phyloP scores from a whole-genome alignment of 805 yeast genomes.

The Ogataea haglerorum region DNA sequence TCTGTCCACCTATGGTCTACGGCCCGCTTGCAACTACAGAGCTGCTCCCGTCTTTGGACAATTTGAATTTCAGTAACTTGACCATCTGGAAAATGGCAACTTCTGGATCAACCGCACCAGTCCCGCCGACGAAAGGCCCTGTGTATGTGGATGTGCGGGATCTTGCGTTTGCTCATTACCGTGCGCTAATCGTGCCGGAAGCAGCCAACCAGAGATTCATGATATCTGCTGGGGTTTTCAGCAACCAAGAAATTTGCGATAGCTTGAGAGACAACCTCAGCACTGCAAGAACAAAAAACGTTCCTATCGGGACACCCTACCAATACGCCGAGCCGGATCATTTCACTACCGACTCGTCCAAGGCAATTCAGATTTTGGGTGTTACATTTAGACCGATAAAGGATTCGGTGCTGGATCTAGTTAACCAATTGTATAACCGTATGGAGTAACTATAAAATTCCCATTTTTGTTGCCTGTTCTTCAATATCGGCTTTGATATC shows the following conservation, averaged over 20 bases:
- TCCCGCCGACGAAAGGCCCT: conserved; percentile 31
- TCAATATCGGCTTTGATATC: conserved; percentile 30
- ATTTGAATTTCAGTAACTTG: conserved; percentile 37
- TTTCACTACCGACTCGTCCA: conserved; percentile 27
- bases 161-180: conserved; percentile 40
- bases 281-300: conserved; percentile 7
- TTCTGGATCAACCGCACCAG: conserved; percentile 26
- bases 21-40: conserved; percentile 50
- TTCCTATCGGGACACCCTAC: conserved; percentile 26
- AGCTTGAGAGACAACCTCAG: conserved; percentile 18
- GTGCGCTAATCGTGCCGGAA: conserved; percentile 28
- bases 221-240: conserved; percentile 31
- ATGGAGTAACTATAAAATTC: neutral
- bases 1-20: conserved; percentile 55
- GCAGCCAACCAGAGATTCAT: conserved; percentile 32
- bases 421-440: conserved; percentile 4
- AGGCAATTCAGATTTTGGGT: conserved; percentile 20
- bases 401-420: conserved; percentile 14
- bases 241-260: conserved; percentile 30
- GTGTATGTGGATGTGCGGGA: conserved; percentile 41
- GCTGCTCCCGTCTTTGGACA: conserved; percentile 21
- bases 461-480: conserved; percentile 10
- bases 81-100: conserved; percentile 32
- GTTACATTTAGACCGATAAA: conserved; percentile 19
- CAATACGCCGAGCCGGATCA: conserved; percentile 23